Base-by-base conservation (phyloP, 2,329 filamentous ascomycete genomes). In the Sporothrix mexicana region DNA sequence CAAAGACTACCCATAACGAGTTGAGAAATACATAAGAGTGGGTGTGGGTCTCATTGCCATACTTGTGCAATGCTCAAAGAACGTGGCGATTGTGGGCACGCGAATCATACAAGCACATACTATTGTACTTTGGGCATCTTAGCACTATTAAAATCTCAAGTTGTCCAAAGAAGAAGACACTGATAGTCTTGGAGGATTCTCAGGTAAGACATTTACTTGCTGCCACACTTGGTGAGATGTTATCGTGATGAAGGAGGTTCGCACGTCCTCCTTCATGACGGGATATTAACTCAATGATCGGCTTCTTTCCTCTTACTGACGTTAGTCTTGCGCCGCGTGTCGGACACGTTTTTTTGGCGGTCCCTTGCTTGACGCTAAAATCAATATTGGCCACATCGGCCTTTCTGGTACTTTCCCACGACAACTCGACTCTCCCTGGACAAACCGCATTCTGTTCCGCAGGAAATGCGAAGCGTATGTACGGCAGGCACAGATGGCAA, bases 321-420 rank as follows among this genome's bases (percentile, higher is more conserved):
- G 57, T 62, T 62, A 20, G 57, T 25, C 9, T 43, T 62, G 57
- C 20, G 41, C 61, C 20, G 61, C 23, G 25, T 67, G 64, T 51
- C 64, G 45, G 64, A 67, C 64, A 36, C 64, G 45, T 67, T 67
- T 67, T 51, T 62, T 9, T 7, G 20, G 6, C 20, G 43, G 4
- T 3, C 45, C 25, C 45, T 67, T 51, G 15, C 43, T 67, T 51
- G 25, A 30, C 23, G 45, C 45, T 67, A 51, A 67, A 43, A 25
- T 13, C 36, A 62, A 62, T 62, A 62, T 45, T 62, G 41, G 41
- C 61, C 61, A 51, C 12, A 51, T 51, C 23, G 20, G 49, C 20
- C 12, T 25, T 47, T 47, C 20, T 25, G 41, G 41, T 43, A 20
- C 10, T 20, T 64, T 64, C 9, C 41, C 47, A n/a, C 41, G 47